Percentiles rank a stretch among this genome's conserved stretches.
phyloP scores from a whole-genome alignment of 768 basidiomycete species.

The Galerina marginata region DNA sequence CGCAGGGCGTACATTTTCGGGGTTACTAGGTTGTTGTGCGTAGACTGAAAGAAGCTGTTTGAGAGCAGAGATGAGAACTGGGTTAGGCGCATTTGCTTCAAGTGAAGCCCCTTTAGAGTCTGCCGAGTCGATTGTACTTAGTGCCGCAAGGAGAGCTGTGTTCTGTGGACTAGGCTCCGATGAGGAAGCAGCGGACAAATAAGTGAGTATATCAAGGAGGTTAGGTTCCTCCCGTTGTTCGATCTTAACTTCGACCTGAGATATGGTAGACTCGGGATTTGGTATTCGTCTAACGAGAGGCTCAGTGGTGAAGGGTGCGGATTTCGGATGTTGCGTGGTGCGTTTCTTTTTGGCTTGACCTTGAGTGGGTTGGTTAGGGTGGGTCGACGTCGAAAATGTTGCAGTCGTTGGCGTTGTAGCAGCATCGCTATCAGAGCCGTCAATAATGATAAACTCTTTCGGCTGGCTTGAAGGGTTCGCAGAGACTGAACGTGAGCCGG shows the following conservation, averaged over 20 bases:
- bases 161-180: constrained; percentile 30
- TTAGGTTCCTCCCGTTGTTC: constrained; percentile 26
- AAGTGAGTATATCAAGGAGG: constrained; percentile 34
- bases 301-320: constrained; percentile 27
- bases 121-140: constrained; percentile 28
- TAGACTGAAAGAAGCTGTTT: constrained; percentile 51
- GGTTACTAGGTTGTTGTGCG: constrained; percentile 20
- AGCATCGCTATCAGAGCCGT: constrained; percentile 30
- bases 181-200: constrained; percentile 30
- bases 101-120: constrained; percentile 4
- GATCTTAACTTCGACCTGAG: constrained; percentile 19
- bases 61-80: constrained; percentile 53
- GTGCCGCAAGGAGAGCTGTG: constrained; percentile 40
- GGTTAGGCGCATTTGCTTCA: constrained; percentile 29
- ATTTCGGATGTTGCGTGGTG: constrained; percentile 18
- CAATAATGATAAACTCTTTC: constrained; percentile 31
- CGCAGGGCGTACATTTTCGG: background rate
- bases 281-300: constrained; percentile 26
- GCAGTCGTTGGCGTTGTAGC: constrained; percentile 12
- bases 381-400: background rate
- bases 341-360: constrained; percentile 2
- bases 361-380: background rate
- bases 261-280: constrained; percentile 8
- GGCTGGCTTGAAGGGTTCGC: constrained; percentile 17
- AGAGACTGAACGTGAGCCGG: constrained; percentile 27